phyloP scores from a whole-genome alignment of 768 basidiomycete genomes.

The Boletus reticuloceps region DNA sequence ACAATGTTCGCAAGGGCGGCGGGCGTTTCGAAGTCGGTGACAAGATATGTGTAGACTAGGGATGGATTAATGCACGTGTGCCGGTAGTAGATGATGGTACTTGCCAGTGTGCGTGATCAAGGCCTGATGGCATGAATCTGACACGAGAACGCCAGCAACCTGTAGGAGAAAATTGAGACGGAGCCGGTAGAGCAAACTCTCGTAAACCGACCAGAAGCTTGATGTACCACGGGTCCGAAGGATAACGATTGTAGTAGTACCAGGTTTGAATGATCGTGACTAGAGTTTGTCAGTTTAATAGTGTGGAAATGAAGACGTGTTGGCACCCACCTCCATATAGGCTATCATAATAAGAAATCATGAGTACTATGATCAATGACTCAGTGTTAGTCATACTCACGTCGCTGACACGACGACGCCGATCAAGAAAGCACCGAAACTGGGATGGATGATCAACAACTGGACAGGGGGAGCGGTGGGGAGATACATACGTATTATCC shows the following conservation, averaged over 20 bases:
- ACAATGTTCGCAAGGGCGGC: conserved; percentile 36
- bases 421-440: conserved; percentile 53
- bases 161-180: conserved; percentile 17
- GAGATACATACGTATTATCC: conserved; percentile 37
- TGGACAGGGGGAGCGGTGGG: background rate
- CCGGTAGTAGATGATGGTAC: background rate
- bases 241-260: conserved; percentile 52
- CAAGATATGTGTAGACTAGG: conserved; percentile 48
- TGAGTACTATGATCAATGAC: background rate
- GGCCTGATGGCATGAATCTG: conserved; percentile 55
- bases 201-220: conserved; percentile 42
- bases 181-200: background rate
- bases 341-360: conserved; percentile 27
- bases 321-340: conserved; percentile 47
- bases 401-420: conserved; percentile 52
- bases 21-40: conserved; percentile 36
- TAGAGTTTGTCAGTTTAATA: conserved; percentile 20
- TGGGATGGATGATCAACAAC: conserved; percentile 20
- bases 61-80: background rate
- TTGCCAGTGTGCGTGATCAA: conserved; percentile 55
- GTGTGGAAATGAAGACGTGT: background rate
- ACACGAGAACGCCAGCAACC: conserved; percentile 52
- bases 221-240: conserved; percentile 50
- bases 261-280: conserved; percentile 58
- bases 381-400: conserved; percentile 35